These are phyloP conservation scores for Blastomyces percursus DNA, from an alignment of 2,329 filamentous ascomycete species.

Conservation along the genomic window DNA sequence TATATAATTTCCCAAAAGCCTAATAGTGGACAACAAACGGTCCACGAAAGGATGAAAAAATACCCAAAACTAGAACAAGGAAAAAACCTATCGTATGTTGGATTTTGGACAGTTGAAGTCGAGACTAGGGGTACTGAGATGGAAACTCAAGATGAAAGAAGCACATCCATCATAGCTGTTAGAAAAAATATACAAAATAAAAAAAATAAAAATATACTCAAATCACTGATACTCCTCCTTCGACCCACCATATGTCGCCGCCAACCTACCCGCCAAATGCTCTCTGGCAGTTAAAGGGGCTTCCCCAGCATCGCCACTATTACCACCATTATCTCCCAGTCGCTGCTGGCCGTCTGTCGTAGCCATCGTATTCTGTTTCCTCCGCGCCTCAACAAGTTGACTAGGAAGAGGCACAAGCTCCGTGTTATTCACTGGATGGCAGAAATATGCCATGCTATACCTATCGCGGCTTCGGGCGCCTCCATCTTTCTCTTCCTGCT, in stretches of 20 bases:
- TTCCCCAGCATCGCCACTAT: slow-evolving; percentile 33
- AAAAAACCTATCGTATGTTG: too few species aligned
- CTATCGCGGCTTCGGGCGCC: slow-evolving; percentile 27
- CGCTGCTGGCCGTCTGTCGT: slow-evolving; percentile 15
- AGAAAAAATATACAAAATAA: too few species aligned
- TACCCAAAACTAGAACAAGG: too few species aligned
- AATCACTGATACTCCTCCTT: slow-evolving; percentile 13
- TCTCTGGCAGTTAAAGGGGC: slow-evolving; percentile 45
- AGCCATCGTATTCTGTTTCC: slow-evolving; percentile 15
- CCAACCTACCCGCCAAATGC: slow-evolving; percentile 47
- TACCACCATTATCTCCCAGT: slow-evolving; percentile 25
- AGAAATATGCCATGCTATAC: slow-evolving; percentile 53
- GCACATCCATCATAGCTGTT: background rate
- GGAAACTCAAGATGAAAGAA: too few species aligned
- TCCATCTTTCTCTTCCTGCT: background rate
- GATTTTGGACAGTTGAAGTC: too few species aligned
- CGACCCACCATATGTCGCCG: slow-evolving; percentile 46
- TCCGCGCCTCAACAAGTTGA: slow-evolving; percentile 35
- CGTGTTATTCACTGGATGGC: slow-evolving; percentile 48
- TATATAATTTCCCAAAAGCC: too few species aligned
- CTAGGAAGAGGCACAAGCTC: slow-evolving; percentile 47
- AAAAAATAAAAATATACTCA: background rate
- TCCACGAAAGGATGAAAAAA: too few species aligned
- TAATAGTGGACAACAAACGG: too few species aligned
- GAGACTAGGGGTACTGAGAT: too few species aligned